Base-by-base conservation (phyloP, 768 basidiomycete species). In the Mycena metata region DNA sequence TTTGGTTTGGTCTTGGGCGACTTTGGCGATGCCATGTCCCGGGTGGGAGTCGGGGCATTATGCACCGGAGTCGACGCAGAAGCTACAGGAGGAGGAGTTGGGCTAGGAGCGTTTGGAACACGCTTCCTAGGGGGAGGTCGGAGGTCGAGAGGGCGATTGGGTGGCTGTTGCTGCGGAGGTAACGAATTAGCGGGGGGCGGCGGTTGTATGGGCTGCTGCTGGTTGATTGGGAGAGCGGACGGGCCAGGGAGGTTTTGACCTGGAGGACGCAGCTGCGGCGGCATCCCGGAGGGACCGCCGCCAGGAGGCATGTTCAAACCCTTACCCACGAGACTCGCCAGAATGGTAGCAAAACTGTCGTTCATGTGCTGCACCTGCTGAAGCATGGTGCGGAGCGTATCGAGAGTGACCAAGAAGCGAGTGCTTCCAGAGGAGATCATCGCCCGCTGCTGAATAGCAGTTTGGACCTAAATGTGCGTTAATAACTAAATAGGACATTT, bases 1-100 rank as follows among this genome's bases (percentile, higher is more conserved):
- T 88, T 91, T n/a, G 83, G 47, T 76, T 88, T 92, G 59, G 76
- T 76, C 74, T 89, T 91, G 0, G 93, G 93, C 5, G 93, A 93
- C 77, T 90, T 93, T 1, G 91, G 87, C 6, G 91, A 91, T 39
- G 86, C 83, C 26, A 83, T 83, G 24, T 84, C 80, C 19, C 84
- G 30, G 30, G 30, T 79, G 12, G 90, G 89, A 6, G 90, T 91
- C 0, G 85, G 76, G 0, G 86, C 83, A 61, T 78, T 85, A 51
- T 83, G 75, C 39, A 74, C 78, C 3, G 85, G 83, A 0, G 84
- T 84, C 0, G 86, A 79, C 10, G 81, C 79, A 13, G 78, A 76
- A 47, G 81, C 80, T 1, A 81, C 78, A 41, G 83, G 84, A 26
- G 86, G 83, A 5, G 89, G 84, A 3, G 87, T 87, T 42, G 80